Evolutionary conservation across 2,329 filamentous ascomycete species (phyloP), one percentile per base, ranked within the genome.

Genomic region (Thielaviopsis euricoi): DNA sequence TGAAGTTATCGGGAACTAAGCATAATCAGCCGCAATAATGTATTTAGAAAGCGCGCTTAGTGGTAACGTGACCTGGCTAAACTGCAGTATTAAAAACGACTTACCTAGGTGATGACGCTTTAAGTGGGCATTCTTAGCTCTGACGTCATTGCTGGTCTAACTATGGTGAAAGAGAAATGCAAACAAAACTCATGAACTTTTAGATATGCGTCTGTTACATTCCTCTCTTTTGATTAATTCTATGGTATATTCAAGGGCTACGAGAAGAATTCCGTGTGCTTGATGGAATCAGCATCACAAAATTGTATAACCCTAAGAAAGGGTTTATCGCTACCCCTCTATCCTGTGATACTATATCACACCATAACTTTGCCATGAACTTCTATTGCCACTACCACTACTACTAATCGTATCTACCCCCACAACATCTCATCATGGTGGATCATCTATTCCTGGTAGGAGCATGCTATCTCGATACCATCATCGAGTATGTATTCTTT

Each of bases 401-500:
- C n/a, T n/a, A n/a, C n/a, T n/a, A n/a, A n/a, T n/a, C n/a, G 17
- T n/a, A 43, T 17, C 37, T 17, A 43, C 37, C 13, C 46, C 23
- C 7, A 46, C 49, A 49, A 17, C 6, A 17, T 2, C 13, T 37
- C 13, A 7, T 2, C 58, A 61, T 10, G 13, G 79, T 76, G 72
- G 76, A 74, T 69, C 77, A 80, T 62, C 72, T 87, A 61, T 71
- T 86, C 55, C 76, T 82, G 52, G 74, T 85, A 51, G 84, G 84
- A 22, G 82, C 82, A 25, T 84, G 82, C 63, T 87, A 87, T 69
- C 70, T 86, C 43, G 84, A 87, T 68, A 87, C 82, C 1, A 84
- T 87, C 60, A 72, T 86, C 48, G 82, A 75, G 82, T 77, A 71
- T 68, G 76, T 10, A 10, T 10, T 68, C 55, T 52, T 46, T 19